These are phyloP conservation scores for Candida yuanshanica DNA, from an alignment of 805 yeast genomes.

Conservation along the genomic window DNA sequence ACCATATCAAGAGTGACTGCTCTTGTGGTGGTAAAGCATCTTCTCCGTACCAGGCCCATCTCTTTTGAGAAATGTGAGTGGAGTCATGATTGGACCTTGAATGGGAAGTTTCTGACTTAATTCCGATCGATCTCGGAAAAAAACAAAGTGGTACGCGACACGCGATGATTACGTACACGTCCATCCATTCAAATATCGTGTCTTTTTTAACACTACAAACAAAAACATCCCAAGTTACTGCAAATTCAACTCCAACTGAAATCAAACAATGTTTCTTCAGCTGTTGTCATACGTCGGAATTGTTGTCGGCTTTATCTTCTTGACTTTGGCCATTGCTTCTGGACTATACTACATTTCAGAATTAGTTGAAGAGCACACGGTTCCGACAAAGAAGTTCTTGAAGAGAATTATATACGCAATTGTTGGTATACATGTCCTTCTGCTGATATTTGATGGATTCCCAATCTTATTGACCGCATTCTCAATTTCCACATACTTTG, in stretches of 20 bases:
- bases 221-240: no score
- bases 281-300: constrained; percentile 57
- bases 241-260: no score
- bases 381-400: constrained; percentile 70
- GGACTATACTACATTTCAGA: constrained; percentile 90
- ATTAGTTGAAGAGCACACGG: constrained; percentile 88
- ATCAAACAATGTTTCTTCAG: constrained; percentile 54
- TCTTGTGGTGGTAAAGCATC: neutral
- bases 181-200: no score
- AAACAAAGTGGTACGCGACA: no score
- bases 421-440: constrained; percentile 46
- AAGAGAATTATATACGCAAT: constrained; percentile 57
- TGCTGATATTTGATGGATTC: constrained; percentile 72
- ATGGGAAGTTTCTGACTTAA: no score
- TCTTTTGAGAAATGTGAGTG: no score
- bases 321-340: constrained; percentile 73
- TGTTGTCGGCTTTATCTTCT: constrained; percentile 52
- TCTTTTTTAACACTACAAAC: no score
- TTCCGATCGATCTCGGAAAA: neutral
- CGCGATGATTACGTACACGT: no score
- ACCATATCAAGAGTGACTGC: constrained; percentile 2
- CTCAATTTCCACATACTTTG: constrained; percentile 61
- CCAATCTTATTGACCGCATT: constrained; percentile 65
- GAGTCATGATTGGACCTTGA: no score
- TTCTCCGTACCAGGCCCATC: neutral